Evolutionary conservation across 2,329 filamentous ascomycete genomes (phyloP).

Genomic region (Paraconiothyrium sp.): DNA sequence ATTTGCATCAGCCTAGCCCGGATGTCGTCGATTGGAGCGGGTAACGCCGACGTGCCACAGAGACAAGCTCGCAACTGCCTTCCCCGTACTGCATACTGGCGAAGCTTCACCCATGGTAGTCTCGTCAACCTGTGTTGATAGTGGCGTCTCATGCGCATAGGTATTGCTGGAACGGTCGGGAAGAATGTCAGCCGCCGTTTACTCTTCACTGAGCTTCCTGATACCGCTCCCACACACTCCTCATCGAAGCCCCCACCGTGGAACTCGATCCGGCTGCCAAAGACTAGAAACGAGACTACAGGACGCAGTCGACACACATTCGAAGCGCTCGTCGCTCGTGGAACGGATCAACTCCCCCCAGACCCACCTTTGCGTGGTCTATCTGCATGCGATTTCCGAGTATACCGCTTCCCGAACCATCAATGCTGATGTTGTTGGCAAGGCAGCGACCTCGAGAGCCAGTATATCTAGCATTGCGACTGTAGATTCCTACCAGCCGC

Average conservation of each 20-base stretch:
- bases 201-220: constrained; percentile 35
- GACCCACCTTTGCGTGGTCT: constrained; percentile 42
- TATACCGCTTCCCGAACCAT: constrained; percentile 58
- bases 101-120: constrained; percentile 37
- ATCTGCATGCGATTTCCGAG: constrained; percentile 53
- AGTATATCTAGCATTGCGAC: constrained; percentile 60
- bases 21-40: constrained; percentile 61
- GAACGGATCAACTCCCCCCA: constrained; percentile 35
- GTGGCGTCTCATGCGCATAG: constrained; percentile 27
- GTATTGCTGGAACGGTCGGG: constrained; percentile 20
- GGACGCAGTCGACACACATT: constrained; percentile 49
- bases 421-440: constrained; percentile 55
- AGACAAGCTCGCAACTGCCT: constrained; percentile 53
- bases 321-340: constrained; percentile 45
- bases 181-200: constrained; percentile 43
- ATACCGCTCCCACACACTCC: constrained; percentile 47
- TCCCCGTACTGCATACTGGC: constrained; percentile 56
- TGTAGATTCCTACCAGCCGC: constrained; percentile 48
- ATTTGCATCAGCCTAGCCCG: constrained; percentile 58
- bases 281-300: constrained; percentile 45
- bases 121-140: constrained; percentile 49
- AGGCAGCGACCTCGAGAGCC: constrained; percentile 58
- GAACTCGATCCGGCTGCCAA: constrained; percentile 47
- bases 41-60: constrained; percentile 60
- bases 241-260: constrained; percentile 49